Percentiles rank a stretch among this genome's conserved stretches.
Evolutionary conservation across 495 filamentous ascomycete species (phyloP).

Genomic region (Xylaria intraflava): DNA sequence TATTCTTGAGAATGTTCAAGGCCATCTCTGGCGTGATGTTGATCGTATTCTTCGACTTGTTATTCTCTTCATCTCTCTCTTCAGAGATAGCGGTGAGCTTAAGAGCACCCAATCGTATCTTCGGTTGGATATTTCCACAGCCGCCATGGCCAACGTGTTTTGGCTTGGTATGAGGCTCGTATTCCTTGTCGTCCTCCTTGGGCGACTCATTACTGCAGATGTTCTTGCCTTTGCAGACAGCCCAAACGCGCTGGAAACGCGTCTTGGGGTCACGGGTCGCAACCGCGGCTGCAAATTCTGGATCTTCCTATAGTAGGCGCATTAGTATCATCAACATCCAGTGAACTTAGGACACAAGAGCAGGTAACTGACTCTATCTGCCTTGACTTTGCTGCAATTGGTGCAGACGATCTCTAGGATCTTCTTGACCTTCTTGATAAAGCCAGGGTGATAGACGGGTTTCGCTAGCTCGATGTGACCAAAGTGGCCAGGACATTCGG

Average conservation of each 20-base stretch:
- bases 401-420: slow-evolving; percentile 95
- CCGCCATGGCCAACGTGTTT: slow-evolving; percentile 62
- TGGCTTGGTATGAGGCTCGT: slow-evolving; percentile 46
- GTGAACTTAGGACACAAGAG: slow-evolving; percentile 35
- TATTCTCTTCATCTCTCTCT: slow-evolving; percentile 60
- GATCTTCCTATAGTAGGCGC: slow-evolving; percentile 60
- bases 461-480: slow-evolving; percentile 94
- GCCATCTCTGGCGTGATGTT: slow-evolving; percentile 76
- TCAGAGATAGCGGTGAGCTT: slow-evolving; percentile 56
- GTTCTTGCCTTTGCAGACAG: slow-evolving; percentile 77
- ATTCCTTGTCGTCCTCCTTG: slow-evolving; percentile 52
- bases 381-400: slow-evolving; percentile 91
- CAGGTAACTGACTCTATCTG: slow-evolving; percentile 84
- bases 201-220: slow-evolving; percentile 68
- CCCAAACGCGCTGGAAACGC: slow-evolving; percentile 85
- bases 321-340: slow-evolving; percentile 58
- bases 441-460: slow-evolving; percentile 92
- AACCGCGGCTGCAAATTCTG: slow-evolving; percentile 73
- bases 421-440: slow-evolving; percentile 97
- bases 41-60: slow-evolving; percentile 79
- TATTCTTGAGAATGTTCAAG: slow-evolving; percentile 75
- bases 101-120: slow-evolving; percentile 77
- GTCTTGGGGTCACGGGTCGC: slow-evolving; percentile 81
- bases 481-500: slow-evolving; percentile 94
- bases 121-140: slow-evolving; percentile 85